A percentile compares a stretch with the other conserved stretches of the same genome.
phyloP scores from a whole-genome alignment of 2,329 filamentous ascomycete genomes.

The Lasiodiplodia citricola region DNA sequence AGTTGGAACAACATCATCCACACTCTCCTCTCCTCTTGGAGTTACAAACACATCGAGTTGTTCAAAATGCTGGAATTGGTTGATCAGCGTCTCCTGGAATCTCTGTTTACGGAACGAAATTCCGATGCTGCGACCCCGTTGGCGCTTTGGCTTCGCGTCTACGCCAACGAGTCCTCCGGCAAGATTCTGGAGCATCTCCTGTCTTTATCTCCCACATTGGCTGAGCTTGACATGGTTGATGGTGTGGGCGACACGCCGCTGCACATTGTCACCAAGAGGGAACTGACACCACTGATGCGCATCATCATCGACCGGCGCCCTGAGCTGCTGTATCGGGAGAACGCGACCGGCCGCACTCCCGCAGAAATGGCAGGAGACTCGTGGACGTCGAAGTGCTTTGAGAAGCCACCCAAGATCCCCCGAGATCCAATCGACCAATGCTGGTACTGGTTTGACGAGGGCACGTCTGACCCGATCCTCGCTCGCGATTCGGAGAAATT shows the following conservation, averaged over 20 bases:
- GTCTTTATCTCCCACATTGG: slow-evolving; percentile 50
- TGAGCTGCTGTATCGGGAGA: slow-evolving; percentile 70
- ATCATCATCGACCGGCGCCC: slow-evolving; percentile 62
- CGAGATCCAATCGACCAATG: slow-evolving; percentile 27
- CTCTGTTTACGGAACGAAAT: slow-evolving; percentile 63
- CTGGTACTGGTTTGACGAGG: background rate
- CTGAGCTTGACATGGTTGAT: slow-evolving; percentile 63
- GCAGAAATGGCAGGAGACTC: slow-evolving; percentile 68
- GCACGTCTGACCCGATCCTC: background rate
- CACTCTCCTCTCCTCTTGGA: slow-evolving; percentile 47
- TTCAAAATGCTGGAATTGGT: slow-evolving; percentile 62
- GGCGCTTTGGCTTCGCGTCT: slow-evolving; percentile 47
- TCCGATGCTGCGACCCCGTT: slow-evolving; percentile 68
- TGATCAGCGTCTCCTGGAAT: slow-evolving; percentile 60
- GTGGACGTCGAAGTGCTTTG: slow-evolving; percentile 48
- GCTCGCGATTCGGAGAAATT: slow-evolving; percentile 30
- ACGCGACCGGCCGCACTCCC: slow-evolving; percentile 76
- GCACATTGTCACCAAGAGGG: slow-evolving; percentile 59
- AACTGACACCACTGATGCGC: slow-evolving; percentile 46
- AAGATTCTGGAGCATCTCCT: slow-evolving; percentile 37
- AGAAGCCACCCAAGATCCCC: slow-evolving; percentile 28
- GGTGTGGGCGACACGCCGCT: slow-evolving; percentile 69
- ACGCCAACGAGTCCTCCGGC: background rate
- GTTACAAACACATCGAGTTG: slow-evolving; percentile 41
- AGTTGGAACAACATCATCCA: slow-evolving; percentile 73